Evolutionary conservation across 1,139 yeast species (phyloP), one percentile per base, ranked within the genome.

Genomic region (Yamadazyma songkhlaensis): DNA sequence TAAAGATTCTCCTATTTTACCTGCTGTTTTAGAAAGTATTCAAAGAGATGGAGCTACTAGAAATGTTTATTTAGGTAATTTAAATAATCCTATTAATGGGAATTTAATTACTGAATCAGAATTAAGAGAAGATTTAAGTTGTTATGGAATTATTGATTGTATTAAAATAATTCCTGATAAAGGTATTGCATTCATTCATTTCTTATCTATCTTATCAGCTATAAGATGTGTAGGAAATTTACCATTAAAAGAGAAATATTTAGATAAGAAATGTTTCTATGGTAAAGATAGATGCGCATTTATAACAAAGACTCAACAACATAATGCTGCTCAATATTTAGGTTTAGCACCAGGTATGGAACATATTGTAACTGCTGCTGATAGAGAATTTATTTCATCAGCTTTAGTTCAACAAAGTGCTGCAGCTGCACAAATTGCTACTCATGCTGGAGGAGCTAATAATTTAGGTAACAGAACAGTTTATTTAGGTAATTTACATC

Each of bases 231-330:
- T 78, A 36, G 77, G 77, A 25, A 69, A 73, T 42, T 67, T 78
- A 45, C 81, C 82, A 3, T 58, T 72, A 37, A 70, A 72, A 43
- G 79, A 74, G 36, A 74, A 74, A 50, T 77, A 76, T 53, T 65
- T 71, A 49, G 80, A 76, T 47, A 73, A 72, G 41, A 77, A 76
- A 53, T 76, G 80, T 36, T 77, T 74, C 50, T 78, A 77, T 48
- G 83, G 83, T 43, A 78, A 78, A 44, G 82, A 84, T 55, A 59
- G 84, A 53, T 78, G 84, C 61, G 84, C 84, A 4, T 78, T 78
- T 54, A 86, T 90, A 37, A 88, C 97, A 27, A 88, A 87, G 60
- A 86, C 97, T 22, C 97, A 92, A 62, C 96, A 89, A 62, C 97
- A 90, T 57, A 89, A 90, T 59, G 97, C 97, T 15, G 96, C 97